A percentile compares a stretch with the other conserved stretches of the same genome.
phyloP scores from a whole-genome alignment of 495 filamentous ascomycete genomes.

The Penicillium diatomitis region DNA sequence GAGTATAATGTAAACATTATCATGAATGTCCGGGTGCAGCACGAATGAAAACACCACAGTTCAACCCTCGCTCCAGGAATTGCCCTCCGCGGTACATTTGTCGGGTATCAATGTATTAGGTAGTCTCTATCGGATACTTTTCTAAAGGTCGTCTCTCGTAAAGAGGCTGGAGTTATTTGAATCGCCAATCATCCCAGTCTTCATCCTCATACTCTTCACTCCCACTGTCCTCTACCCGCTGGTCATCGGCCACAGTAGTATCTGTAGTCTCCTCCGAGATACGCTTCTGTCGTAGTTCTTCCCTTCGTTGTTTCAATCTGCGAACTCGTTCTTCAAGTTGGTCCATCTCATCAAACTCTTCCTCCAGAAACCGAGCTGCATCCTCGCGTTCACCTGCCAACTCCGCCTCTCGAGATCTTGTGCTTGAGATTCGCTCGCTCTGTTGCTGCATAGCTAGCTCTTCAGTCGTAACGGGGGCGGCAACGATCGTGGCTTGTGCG shows the following conservation, averaged over 20 bases:
- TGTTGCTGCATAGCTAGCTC: constrained; percentile 60
- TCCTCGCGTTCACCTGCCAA: constrained; percentile 81
- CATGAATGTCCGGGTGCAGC: too few species aligned
- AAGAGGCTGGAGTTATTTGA: constrained; percentile 34
- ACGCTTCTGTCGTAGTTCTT: constrained; percentile 43
- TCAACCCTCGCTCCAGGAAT: too few species aligned
- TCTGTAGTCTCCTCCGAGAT: constrained; percentile 30
- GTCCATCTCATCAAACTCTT: constrained; percentile 95
- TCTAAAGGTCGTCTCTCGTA: constrained; percentile 3
- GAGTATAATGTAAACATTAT: too few species aligned
- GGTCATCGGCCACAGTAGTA: constrained; percentile 17
- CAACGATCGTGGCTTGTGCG: constrained; percentile 52
- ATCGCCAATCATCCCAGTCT: constrained; percentile 62
- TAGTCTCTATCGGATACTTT: constrained; percentile 16
- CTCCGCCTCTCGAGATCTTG: constrained; percentile 44
- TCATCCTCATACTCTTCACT: constrained; percentile 34
- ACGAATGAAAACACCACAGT: too few species aligned
- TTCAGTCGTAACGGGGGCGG: constrained; percentile 55
- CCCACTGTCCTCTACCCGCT: constrained; percentile 14
- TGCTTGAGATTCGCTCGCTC: constrained; percentile 44
- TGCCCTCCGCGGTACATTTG: constrained; percentile 3
- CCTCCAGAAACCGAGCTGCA: constrained; percentile 66
- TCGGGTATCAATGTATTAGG: constrained; percentile 36
- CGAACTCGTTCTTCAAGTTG: constrained; percentile 72
- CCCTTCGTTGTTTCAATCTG: constrained; percentile 62